Percentiles rank a stretch among this genome's conserved stretches.
These are phyloP conservation scores for Pogostemon cablin DNA, from an alignment of 257 asterid species.

Conservation along the genomic window DNA sequence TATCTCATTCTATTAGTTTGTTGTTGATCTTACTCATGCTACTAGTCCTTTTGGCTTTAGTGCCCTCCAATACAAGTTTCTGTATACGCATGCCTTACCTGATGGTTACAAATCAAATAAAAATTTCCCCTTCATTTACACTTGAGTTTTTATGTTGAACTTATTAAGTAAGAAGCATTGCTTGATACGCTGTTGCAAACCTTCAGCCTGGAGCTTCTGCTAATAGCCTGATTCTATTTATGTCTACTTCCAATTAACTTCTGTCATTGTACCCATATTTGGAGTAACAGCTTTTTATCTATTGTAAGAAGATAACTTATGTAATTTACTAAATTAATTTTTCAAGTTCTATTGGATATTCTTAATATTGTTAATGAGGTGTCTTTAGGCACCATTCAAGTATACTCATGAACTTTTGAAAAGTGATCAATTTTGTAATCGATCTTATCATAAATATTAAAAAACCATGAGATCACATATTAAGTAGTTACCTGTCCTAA, in stretches of 20 bases:
- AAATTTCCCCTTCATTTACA: slow-evolving; percentile 13
- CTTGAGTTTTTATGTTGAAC: background rate
- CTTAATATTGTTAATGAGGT: slow-evolving; percentile 8
- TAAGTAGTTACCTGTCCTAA: background rate
- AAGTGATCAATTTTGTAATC: slow-evolving; percentile 4
- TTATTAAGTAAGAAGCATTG: background rate
- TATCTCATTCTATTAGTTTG: slow-evolving; percentile 22
- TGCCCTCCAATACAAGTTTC: slow-evolving; percentile 23
- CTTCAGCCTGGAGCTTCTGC: background rate
- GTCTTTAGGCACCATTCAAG: slow-evolving; percentile 8
- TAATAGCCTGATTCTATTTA: background rate
- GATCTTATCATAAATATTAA: background rate
- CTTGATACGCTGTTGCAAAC: background rate
- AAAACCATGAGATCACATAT: slow-evolving; percentile 2
- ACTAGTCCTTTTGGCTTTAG: slow-evolving; percentile 18
- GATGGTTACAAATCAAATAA: background rate
- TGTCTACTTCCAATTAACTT: slow-evolving; percentile 11
- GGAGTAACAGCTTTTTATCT: slow-evolving; percentile 4
- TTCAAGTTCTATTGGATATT: background rate
- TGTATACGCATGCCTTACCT: background rate
- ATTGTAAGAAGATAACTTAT: slow-evolving; percentile 12
- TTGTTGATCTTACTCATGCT: slow-evolving; percentile 13
- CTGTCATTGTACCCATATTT: slow-evolving; percentile 7
- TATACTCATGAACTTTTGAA: slow-evolving; percentile 8
- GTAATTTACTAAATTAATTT: background rate